A percentile compares a stretch with the other conserved stretches of the same genome.
Conservation (phyloP, 208 protist genomes). For the Trypanosoma platydactyli region DNA sequence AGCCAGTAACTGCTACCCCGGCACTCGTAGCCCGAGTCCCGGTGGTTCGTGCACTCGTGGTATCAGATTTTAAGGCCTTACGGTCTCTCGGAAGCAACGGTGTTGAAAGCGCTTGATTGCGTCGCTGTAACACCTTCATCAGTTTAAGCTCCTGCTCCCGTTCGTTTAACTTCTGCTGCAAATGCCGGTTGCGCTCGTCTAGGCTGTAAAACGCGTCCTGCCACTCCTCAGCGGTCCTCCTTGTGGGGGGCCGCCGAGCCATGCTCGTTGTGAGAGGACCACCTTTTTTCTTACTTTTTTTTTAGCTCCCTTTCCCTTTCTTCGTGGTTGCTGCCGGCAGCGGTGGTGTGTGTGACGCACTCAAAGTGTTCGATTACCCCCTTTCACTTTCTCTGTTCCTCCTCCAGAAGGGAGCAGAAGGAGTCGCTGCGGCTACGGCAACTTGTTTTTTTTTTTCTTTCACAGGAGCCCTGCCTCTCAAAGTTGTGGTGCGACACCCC, state of each 20-base stretch:
- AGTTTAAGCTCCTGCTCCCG: slow-evolving; percentile 77
- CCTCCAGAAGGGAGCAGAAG: too few species aligned
- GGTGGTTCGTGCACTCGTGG: neutral
- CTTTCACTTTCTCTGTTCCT: neutral
- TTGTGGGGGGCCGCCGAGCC: slow-evolving; percentile 3
- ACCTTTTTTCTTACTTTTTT: neutral
- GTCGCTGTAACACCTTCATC: slow-evolving; percentile 67
- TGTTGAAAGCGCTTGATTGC: slow-evolving; percentile 19
- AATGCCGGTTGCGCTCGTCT: slow-evolving; percentile 75
- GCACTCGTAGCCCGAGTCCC: too few species aligned
- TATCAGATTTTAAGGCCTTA: neutral
- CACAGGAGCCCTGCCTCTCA: too few species aligned
- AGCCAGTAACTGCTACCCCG: too few species aligned
- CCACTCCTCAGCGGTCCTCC: slow-evolving; percentile 57
- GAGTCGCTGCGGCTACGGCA: too few species aligned
- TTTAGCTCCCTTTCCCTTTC: neutral
- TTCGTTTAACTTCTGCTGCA: slow-evolving; percentile 69
- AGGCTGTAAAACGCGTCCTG: slow-evolving; percentile 79
- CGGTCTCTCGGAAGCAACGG: neutral
- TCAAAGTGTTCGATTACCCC: neutral
- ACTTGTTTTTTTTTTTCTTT: too few species aligned
- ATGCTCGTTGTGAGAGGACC: neutral
- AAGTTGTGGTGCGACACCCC: too few species aligned
- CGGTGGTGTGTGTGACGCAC: too few species aligned
- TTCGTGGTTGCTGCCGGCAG: neutral